These are phyloP conservation scores for Yamadazyma pseudoaaseri DNA, from an alignment of 1,139 yeast genomes.

Conservation along the genomic window DNA sequence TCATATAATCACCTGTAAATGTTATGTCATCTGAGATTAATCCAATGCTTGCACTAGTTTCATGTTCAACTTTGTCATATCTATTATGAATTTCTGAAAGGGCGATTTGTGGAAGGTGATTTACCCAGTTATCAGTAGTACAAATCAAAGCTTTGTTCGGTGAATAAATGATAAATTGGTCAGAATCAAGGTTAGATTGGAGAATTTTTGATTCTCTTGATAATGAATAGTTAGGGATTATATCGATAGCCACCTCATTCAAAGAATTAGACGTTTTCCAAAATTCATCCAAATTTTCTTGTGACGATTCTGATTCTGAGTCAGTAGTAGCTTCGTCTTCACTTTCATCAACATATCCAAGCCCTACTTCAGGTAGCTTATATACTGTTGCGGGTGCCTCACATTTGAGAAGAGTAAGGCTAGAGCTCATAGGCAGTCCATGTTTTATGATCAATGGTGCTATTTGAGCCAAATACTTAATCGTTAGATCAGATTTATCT, in stretches of 20 bases:
- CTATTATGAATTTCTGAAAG: constrained; percentile 3
- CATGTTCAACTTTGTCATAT: constrained; percentile 7
- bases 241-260: constrained; percentile 10
- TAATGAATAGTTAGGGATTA: constrained; percentile 7
- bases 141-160: constrained; percentile 5
- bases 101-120: constrained; percentile 5
- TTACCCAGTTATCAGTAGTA: constrained; percentile 11
- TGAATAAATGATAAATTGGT: constrained; percentile 8
- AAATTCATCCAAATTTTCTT: background rate
- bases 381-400: constrained; percentile 15
- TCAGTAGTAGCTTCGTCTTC: constrained; percentile 5
- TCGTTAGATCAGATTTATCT: constrained; percentile 12
- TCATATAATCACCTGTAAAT: constrained; percentile 25
- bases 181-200: constrained; percentile 6
- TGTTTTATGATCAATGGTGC: constrained; percentile 29
- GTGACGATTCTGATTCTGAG: constrained; percentile 2
- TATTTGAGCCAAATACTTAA: constrained; percentile 30
- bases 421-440: background rate
- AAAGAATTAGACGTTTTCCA: constrained; percentile 1
- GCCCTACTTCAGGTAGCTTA: constrained; percentile 32
- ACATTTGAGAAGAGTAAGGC: background rate
- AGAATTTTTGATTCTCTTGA: constrained; percentile 2
- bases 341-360: constrained; percentile 32
- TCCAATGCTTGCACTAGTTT: constrained; percentile 13
- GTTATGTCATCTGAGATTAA: constrained; percentile 24